Evolutionary conservation across 2,329 filamentous ascomycete species (phyloP), one percentile per base, ranked within the genome.

Genomic region (Aureobasidium pullulans): DNA sequence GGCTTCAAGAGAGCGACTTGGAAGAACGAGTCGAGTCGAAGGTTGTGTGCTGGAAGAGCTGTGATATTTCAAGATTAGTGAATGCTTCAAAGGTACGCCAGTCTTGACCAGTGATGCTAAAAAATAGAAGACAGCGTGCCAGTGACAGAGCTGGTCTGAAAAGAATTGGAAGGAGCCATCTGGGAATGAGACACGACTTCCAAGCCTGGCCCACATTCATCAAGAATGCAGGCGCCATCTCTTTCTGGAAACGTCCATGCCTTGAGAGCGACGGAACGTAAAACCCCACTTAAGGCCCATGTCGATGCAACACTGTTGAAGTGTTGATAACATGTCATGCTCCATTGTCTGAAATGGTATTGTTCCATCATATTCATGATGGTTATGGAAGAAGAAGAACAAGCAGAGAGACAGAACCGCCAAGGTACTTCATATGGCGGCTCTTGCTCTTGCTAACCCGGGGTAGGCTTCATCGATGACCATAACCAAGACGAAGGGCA

Each of bases 221-320:
- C 50, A 43, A 53, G 50, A 53, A 53, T 53, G 50, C 36, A 43
- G 39, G 50, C 50, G 50, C 50, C 15, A 23, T 42, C 11, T 16
- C 36, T 52, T 36, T 39, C 48, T 52, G 48, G 36, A 52, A 52
- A 19, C 29, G 48, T 43, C 31, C 39, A 46, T 56, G 52, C 39
- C 52, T 53, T 43, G 50, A 43, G 11, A 11, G 37, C 37, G 2
- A 37, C 28, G 52, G 52, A 23, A 56, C 40, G 52, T 15, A 46
- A 37, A 42, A 31, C 39, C 39, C 52, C 13, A 23, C 37, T 46
- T 16, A 39, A 23, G 19, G 37, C 36, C n/a, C 29, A 28, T 37
- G 52, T 46, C 52, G 52, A 46, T 15, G n/a, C 52, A 56, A 56
- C 52, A 46, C 52, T 56, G 52, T 56, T 56, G 52, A 56, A 56